These are phyloP conservation scores for Rhizodiscina lignyota DNA, from an alignment of 495 filamentous ascomycete genomes.

Conservation along the genomic window DNA sequence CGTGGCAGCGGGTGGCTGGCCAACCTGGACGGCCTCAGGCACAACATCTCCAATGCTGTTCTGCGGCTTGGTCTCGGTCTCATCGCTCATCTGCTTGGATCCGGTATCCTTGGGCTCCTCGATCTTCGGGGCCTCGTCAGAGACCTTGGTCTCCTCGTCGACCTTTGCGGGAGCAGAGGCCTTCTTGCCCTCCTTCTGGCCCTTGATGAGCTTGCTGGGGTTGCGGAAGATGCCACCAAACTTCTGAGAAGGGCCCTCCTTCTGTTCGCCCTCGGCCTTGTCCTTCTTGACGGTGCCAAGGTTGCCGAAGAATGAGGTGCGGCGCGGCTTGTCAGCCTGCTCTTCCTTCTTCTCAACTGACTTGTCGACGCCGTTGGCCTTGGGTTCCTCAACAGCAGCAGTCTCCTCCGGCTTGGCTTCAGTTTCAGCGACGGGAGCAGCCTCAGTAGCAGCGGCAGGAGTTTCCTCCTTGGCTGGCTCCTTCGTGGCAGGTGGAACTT, in stretches of 20 bases:
- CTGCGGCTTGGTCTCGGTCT: slow-evolving; percentile 5
- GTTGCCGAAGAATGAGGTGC: slow-evolving; percentile 23
- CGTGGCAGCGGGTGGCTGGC: slow-evolving; percentile 16
- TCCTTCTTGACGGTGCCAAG: slow-evolving; percentile 15
- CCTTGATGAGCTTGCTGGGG: slow-evolving; percentile 16
- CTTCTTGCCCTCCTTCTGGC: slow-evolving; percentile 23
- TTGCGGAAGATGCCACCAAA: slow-evolving; percentile 15
- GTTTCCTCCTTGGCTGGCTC: slow-evolving; percentile 2
- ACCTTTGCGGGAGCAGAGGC: slow-evolving; percentile 19
- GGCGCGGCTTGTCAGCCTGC: slow-evolving; percentile 16
- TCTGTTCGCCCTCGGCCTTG: slow-evolving; percentile 3
- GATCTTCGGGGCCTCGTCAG: background rate
- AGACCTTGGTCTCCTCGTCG: slow-evolving; percentile 16
- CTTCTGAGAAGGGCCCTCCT: slow-evolving; percentile 3
- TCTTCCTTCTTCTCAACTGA: slow-evolving; percentile 14
- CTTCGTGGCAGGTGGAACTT: slow-evolving; percentile 5
- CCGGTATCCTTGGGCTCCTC: background rate
- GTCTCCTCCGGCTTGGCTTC: slow-evolving; percentile 3
- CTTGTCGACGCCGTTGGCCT: slow-evolving; percentile 7
- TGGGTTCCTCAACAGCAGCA: slow-evolving; percentile 1
- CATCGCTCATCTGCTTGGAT: background rate
- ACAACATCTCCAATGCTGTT: slow-evolving; percentile 22
- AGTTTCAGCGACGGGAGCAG: slow-evolving; percentile 3
- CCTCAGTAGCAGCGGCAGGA: slow-evolving; percentile 1
- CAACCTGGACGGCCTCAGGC: slow-evolving; percentile 19